Evolutionary conservation across 208 protist genomes (phyloP).

Genomic region (Vickermania ingenoplastis): DNA sequence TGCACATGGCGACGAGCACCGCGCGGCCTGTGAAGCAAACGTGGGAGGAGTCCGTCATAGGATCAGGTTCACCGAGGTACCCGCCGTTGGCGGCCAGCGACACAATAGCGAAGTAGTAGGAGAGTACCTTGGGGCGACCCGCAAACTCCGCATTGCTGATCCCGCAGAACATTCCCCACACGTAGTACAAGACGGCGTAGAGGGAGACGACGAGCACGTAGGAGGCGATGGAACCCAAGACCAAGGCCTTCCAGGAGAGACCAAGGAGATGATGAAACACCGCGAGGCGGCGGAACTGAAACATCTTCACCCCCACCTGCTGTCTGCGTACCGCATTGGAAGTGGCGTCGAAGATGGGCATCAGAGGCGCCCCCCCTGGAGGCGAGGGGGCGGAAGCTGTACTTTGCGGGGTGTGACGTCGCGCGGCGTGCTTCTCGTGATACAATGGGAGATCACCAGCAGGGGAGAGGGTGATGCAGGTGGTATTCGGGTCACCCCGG

Average conservation of each 20-base stretch:
- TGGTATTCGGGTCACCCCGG: too few species aligned
- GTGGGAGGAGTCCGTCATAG: conserved; percentile 47
- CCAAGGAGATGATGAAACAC: conserved; percentile 64
- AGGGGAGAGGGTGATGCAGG: too few species aligned
- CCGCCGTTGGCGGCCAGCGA: conserved; percentile 79
- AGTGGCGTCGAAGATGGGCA: conserved; percentile 64
- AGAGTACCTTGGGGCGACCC: background rate
- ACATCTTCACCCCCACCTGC: conserved; percentile 54
- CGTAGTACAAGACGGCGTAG: conserved; percentile 38
- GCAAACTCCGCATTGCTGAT: conserved; percentile 5
- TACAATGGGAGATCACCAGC: too few species aligned
- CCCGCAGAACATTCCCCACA: conserved; percentile 42
- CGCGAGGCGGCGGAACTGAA: conserved; percentile 53
- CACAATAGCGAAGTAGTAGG: conserved; percentile 78
- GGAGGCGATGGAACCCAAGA: conserved; percentile 46
- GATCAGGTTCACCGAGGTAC: conserved; percentile 68
- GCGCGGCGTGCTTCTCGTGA: too few species aligned
- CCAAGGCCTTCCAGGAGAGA: conserved; percentile 37
- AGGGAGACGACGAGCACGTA: conserved; percentile 54
- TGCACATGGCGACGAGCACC: conserved; percentile 60
- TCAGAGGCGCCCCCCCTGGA: conserved; percentile 9
- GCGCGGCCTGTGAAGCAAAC: conserved; percentile 67
- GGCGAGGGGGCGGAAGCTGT: background rate
- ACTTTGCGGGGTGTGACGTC: too few species aligned
- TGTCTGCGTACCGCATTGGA: conserved; percentile 43